Base-by-base conservation (phyloP, 768 basidiomycete species). In the Suillus occidentalis region DNA sequence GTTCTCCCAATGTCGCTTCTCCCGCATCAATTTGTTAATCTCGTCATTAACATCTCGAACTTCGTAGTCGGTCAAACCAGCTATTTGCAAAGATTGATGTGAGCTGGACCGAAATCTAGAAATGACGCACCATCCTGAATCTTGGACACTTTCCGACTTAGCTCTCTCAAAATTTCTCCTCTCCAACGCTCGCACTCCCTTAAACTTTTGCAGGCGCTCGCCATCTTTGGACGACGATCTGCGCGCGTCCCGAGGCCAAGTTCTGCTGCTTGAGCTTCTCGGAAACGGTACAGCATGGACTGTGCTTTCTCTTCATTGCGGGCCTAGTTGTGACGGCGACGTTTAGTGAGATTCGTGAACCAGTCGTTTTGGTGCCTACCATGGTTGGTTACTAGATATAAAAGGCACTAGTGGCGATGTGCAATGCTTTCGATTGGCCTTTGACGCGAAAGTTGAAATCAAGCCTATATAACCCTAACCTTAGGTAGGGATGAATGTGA, bases 231-330 rank as follows among this genome's bases (percentile, higher is more conserved):
- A 45, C 96, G 82, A n/a, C 89, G 87, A 76, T 96, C 96, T 12
- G 80, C 82, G 55, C 92, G 87, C 18, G 91, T 90, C 40, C 91
- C 91, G 28, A 99, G 85, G 43, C 97, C 96, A 70, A 99, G 89
- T 81, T 98, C 96, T 40, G 92, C 91, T 0, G 94, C 95, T 74
- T 99, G 97, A 53, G 94, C 92, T 79, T 99, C 95, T 62, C 97
- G 91, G 79, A 99, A 98, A 65, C 95, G 92, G 75, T 94, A 94
- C 37, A 94, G 83, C 91, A 94, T 95, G 20, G 91, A 94, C 78
- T 97, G 95, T 1, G 95, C 94, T 77, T 98, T 99, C 78, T 98
- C 97, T 77, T 95, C 92, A 90, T 99, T 98, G 77, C 96, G 91
- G 67, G 96, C 95, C 95, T 94, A 68, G 3, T 57, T 25, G 4